Conservation (phyloP, 495 filamentous ascomycete genomes). For the Choiromyces venosus region DNA sequence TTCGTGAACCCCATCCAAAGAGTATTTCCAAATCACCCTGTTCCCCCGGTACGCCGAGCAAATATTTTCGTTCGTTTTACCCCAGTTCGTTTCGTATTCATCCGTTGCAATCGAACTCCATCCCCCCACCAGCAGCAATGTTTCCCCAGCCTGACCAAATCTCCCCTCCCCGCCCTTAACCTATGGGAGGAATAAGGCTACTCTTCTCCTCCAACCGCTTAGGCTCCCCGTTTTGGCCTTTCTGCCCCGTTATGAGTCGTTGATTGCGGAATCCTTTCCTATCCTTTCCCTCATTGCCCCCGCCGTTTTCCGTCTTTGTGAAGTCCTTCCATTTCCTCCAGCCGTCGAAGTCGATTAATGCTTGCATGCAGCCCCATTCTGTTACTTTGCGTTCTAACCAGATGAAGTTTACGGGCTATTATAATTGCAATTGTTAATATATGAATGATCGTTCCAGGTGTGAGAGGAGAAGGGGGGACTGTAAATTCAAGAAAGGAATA, state of each 20-base stretch:
- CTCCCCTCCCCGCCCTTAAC: too few species aligned
- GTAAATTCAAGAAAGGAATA: constrained; percentile 2
- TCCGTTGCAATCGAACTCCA: not conserved
- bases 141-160: not conserved
- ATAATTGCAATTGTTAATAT: constrained; percentile 14
- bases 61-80: not conserved
- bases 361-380: constrained; percentile 99
- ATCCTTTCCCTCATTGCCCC: constrained; percentile 41
- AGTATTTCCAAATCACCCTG: not conserved
- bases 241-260: constrained; percentile 16
- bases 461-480: constrained; percentile 4
- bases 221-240: not conserved
- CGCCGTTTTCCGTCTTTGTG: constrained; percentile 41
- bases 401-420: constrained; percentile 88
- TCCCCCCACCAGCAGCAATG: not conserved
- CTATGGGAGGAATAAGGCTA: not conserved
- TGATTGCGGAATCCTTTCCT: constrained; percentile 17
- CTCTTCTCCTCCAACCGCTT: not conserved
- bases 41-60: not conserved
- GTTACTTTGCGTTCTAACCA: constrained; percentile 97
- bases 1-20: not conserved
- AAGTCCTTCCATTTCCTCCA: constrained; percentile 97
- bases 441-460: not conserved
- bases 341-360: constrained; percentile 95
- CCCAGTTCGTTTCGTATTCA: not conserved